A percentile compares a stretch with the other conserved stretches of the same genome.
Evolutionary conservation across 2,329 filamentous ascomycete genomes (phyloP).

Genomic region (Cyphellophora europaea): DNA sequence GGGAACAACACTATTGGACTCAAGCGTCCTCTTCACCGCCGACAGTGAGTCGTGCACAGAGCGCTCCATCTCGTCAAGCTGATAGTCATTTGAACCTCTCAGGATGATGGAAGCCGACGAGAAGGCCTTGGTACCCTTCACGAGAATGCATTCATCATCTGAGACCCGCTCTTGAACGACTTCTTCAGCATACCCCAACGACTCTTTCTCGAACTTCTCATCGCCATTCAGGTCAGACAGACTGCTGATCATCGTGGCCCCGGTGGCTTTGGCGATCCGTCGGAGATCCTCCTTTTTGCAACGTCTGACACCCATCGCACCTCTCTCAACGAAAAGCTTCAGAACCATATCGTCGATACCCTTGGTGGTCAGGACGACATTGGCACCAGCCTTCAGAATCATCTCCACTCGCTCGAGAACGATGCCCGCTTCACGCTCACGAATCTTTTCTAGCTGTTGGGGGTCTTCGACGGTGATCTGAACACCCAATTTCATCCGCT

Average conservation of each 20-base stretch:
- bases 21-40: conserved; percentile 91
- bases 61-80: conserved; percentile 97
- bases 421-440: conserved; percentile 84
- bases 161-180: conserved; percentile 98
- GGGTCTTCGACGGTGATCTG: conserved; percentile 98
- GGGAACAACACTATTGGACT: conserved; percentile 93
- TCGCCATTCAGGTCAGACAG: conserved; percentile 95
- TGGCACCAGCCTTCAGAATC: conserved; percentile 95
- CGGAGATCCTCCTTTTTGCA: conserved; percentile 98
- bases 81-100: conserved; percentile 89
- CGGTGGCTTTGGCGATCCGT: conserved; percentile 91
- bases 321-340: conserved; percentile 89
- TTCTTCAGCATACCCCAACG: conserved; percentile 85
- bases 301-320: conserved; percentile 87
- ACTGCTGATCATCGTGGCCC: conserved; percentile 84
- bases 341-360: conserved; percentile 94
- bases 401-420: conserved; percentile 90
- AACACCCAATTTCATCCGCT: conserved; percentile 97
- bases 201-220: conserved; percentile 87
- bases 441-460: conserved; percentile 93
- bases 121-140: conserved; percentile 92
- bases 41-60: conserved; percentile 95
- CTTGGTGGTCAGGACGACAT: conserved; percentile 94
- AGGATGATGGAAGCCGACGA: conserved; percentile 94
- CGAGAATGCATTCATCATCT: conserved; percentile 93